Base-by-base conservation (phyloP, 371 early-diverging fungal genomes). In the Nematocida sp. region DNA sequence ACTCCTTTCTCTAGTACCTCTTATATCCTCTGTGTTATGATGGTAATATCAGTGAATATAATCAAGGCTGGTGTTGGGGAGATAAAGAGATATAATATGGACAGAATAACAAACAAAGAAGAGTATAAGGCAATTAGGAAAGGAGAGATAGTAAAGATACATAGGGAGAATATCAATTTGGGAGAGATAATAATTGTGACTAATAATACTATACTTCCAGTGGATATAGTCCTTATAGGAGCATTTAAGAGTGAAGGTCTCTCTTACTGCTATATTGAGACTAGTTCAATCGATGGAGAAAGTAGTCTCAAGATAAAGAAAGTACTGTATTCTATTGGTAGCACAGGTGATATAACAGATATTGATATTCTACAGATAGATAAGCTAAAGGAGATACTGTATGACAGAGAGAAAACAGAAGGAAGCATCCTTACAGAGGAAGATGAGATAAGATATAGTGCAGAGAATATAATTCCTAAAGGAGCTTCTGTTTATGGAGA, bases 281-380 rank as follows among this genome's bases (percentile, higher is more conserved):
- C 96, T 11, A 91, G 90, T 63, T 91, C 91, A 77, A 81, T 95
- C 65, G 94, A 95, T 81, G 96, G 96, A 21, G 96, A 95, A 81
- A 90, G 91, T 19, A 93, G 93, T 78, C 83, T 94, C 19, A 94
- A 94, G 82, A 76, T 75, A 43, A 80, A 76, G 38, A 2, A 60
- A 37, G 0, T 57, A 7, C 43, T 48, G 1, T 32, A 19, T 38
- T 9, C 13, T 13, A 34, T 63, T 1, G 67, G 35, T 19, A 52
- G 4, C 27, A 60, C 32, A 55, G 75, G 49, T 17, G 53, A 1
- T 60, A 52, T 57, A 62, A 55, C 11, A 29, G 43, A 21, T 37
- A 53, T 55, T 58, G 79, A 55, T 40, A 46, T 64, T 23, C 49
- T 27, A 58, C 41, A 0, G 48, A 57, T 43, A 45, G 61, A 52